phyloP scores from a whole-genome alignment of 2,329 filamentous ascomycete genomes.

The Pseudogymnoascus pannorum region DNA sequence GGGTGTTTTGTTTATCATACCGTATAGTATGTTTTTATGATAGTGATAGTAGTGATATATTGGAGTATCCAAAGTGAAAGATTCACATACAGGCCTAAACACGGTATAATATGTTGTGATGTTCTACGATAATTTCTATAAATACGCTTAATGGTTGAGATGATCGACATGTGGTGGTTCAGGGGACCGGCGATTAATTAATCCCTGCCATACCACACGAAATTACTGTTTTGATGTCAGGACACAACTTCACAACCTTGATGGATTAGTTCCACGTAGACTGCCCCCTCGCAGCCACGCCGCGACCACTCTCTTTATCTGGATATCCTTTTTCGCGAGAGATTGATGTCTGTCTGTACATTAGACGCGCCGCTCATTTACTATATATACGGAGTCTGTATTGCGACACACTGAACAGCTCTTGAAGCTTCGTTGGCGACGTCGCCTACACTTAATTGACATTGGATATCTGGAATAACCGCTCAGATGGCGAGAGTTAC shows the following conservation, averaged over 20 bases:
- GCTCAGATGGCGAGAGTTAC: slow-evolving; percentile 45
- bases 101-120: neutral
- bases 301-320: slow-evolving; percentile 5
- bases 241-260: slow-evolving; percentile 7
- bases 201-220: neutral
- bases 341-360: slow-evolving; percentile 16
- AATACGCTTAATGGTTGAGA: neutral
- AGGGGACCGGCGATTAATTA: slow-evolving; percentile 1
- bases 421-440: neutral
- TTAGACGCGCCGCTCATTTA: slow-evolving; percentile 28
- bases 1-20: slow-evolving; percentile 5
- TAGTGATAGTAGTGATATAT: neutral
- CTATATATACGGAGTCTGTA: neutral
- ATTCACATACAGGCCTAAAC: neutral
- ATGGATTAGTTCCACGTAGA: neutral
- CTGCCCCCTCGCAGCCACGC: slow-evolving; percentile 3
- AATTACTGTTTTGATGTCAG: slow-evolving; percentile 6
- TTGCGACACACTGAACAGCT: neutral
- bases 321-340: neutral
- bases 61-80: neutral
- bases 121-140: neutral
- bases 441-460: neutral
- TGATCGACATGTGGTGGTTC: neutral
- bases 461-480: neutral
- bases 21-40: slow-evolving; percentile 1